A percentile compares a stretch with the other conserved stretches of the same genome.
phyloP scores from a whole-genome alignment of 1,284 basidiomycete species.

The Ceratobasidium sp. region DNA sequence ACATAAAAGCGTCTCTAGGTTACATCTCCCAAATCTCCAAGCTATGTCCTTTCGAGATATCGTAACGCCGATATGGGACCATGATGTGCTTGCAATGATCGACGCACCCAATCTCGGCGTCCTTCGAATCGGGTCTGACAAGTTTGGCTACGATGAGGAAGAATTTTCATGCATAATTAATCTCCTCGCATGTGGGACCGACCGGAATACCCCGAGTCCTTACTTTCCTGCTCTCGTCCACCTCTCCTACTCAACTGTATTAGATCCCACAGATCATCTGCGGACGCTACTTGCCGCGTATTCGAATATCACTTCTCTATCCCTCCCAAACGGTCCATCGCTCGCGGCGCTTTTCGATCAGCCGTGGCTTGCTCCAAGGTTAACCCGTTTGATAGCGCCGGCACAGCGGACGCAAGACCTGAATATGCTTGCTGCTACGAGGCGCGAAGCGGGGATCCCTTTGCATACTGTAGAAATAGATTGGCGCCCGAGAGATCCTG shows the following conservation, averaged over 20 bases:
- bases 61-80: neutral
- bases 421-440: neutral
- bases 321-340: neutral
- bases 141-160: neutral
- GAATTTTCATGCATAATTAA: too few species aligned
- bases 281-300: neutral
- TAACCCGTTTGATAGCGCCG: neutral
- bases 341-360: neutral
- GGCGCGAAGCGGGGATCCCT: neutral
- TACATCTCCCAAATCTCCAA: neutral
- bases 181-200: too few species aligned
- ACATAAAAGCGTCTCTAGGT: neutral
- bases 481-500: too few species aligned
- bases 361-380: neutral
- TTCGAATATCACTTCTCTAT: neutral
- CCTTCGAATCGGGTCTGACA: neutral
- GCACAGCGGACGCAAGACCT: neutral
- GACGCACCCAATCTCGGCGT: constrained; percentile 1
- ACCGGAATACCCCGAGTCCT: neutral
- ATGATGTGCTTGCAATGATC: neutral
- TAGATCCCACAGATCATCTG: neutral
- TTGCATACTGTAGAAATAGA: neutral
- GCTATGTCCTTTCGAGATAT: neutral
- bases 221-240: neutral
- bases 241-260: too few species aligned